Percentiles rank a stretch among this genome's conserved stretches.
phyloP scores from a whole-genome alignment of 1,139 yeast species.

The Diutina catenulata region DNA sequence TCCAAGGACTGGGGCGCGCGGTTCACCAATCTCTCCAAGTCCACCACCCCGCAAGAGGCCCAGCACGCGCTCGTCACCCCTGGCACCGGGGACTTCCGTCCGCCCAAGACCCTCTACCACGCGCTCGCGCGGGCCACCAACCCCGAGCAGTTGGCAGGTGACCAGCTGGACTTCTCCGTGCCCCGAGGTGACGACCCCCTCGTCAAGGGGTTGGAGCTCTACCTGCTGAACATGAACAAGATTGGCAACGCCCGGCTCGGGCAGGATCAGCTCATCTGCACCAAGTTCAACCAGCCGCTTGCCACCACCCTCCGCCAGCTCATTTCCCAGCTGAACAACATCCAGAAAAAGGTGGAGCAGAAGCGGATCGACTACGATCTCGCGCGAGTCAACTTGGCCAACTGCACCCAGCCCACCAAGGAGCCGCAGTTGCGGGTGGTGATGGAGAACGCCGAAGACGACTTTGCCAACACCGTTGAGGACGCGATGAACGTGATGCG shows the following conservation, averaged over 20 bases:
- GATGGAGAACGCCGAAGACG: slow-evolving; percentile 82
- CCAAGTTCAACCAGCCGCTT: slow-evolving; percentile 62
- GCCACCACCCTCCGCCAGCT: slow-evolving; percentile 52
- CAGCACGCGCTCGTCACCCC: slow-evolving; percentile 60
- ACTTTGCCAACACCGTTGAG: slow-evolving; percentile 82
- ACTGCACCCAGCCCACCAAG: slow-evolving; percentile 60
- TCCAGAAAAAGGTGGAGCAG: slow-evolving; percentile 68
- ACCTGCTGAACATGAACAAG: slow-evolving; percentile 38
- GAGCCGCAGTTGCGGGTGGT: slow-evolving; percentile 66
- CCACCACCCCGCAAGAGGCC: slow-evolving; percentile 73
- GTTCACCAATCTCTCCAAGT: slow-evolving; percentile 60
- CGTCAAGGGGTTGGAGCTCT: slow-evolving; percentile 30
- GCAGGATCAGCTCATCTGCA: slow-evolving; percentile 65
- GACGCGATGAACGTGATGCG: slow-evolving; percentile 82
- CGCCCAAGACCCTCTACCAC: slow-evolving; percentile 78
- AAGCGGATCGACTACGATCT: slow-evolving; percentile 75
- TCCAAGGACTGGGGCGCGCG: slow-evolving; percentile 57
- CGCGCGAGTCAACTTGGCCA: slow-evolving; percentile 54
- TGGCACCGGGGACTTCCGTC: slow-evolving; percentile 39
- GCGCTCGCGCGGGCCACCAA: slow-evolving; percentile 73
- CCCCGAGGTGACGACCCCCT: slow-evolving; percentile 25
- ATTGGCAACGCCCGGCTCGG: slow-evolving; percentile 78
- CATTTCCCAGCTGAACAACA: slow-evolving; percentile 54
- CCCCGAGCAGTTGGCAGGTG: slow-evolving; percentile 21
- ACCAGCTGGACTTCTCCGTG: slow-evolving; percentile 20